Evolutionary conservation across 2,329 filamentous ascomycete genomes (phyloP).

Genomic region (Salinomyces thailandicus): DNA sequence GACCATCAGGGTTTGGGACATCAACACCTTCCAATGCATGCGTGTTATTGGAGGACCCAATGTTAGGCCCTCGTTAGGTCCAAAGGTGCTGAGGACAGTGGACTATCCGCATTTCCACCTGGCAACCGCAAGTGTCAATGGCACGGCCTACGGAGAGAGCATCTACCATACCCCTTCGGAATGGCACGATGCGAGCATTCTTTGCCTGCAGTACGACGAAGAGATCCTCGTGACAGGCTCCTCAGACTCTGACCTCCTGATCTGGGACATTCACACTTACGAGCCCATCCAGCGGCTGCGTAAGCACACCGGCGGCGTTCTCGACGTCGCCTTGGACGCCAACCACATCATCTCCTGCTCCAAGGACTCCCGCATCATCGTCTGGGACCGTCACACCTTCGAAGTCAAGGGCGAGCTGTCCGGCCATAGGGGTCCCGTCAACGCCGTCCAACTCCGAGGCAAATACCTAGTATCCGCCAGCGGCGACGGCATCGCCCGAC

Average conservation of each 20-base stretch:
- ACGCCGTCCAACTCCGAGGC: constrained; percentile 88
- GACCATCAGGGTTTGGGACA: constrained; percentile 93
- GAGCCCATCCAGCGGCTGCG: constrained; percentile 66
- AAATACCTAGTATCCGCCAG: constrained; percentile 89
- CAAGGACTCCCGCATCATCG: constrained; percentile 86
- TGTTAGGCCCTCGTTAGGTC: constrained; percentile 41
- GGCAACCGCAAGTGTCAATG: constrained; percentile 36
- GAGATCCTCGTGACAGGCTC: constrained; percentile 90
- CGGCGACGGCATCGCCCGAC: constrained; percentile 82
- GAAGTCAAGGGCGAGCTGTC: constrained; percentile 64
- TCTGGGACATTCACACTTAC: constrained; percentile 79
- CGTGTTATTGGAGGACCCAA: constrained; percentile 74
- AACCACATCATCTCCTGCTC: constrained; percentile 93
- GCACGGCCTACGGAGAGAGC: constrained; percentile 34
- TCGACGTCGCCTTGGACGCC: constrained; percentile 88
- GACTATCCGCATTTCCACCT: constrained; percentile 30
- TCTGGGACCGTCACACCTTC: constrained; percentile 82
- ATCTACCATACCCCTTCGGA: constrained; percentile 38
- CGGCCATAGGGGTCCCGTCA: constrained; percentile 86
- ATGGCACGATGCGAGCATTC: constrained; percentile 83
- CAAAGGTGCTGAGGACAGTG: constrained; percentile 34
- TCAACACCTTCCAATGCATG: constrained; percentile 74
- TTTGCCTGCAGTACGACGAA: constrained; percentile 91
- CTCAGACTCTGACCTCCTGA: constrained; percentile 81
- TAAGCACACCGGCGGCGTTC: constrained; percentile 75